These are phyloP conservation scores for Alternaria gansuensis DNA, from an alignment of 2,329 filamentous ascomycete species.

Conservation along the genomic window DNA sequence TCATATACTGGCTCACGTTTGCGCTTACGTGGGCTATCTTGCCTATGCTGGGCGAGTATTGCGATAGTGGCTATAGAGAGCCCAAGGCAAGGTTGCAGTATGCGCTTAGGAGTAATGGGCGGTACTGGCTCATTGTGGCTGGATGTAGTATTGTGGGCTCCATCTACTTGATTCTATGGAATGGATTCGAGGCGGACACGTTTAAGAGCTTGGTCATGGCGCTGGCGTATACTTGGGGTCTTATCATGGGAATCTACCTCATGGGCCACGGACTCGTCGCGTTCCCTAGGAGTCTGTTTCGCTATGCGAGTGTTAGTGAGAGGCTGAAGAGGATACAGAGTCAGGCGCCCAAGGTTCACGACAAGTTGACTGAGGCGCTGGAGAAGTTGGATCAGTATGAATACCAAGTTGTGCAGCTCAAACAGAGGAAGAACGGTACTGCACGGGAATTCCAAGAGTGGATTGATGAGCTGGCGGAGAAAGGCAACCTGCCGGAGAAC, in stretches of 20 bases:
- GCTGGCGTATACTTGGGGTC: constrained; percentile 90
- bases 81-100: constrained; percentile 82
- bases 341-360: constrained; percentile 82
- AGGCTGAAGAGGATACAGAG: constrained; percentile 78
- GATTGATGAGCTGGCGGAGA: constrained; percentile 92
- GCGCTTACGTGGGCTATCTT: constrained; percentile 93
- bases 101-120: constrained; percentile 84
- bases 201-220: constrained; percentile 92
- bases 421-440: constrained; percentile 80
- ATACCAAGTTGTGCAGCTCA: constrained; percentile 78
- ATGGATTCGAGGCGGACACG: constrained; percentile 74
- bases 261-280: constrained; percentile 98
- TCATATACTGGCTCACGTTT: constrained; percentile 98
- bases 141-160: constrained; percentile 74
- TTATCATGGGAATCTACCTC: constrained; percentile 90
- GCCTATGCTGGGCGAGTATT: constrained; percentile 91
- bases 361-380: constrained; percentile 86
- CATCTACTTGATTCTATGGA: constrained; percentile 82
- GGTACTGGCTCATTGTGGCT: constrained; percentile 85
- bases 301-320: constrained; percentile 78
- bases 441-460: constrained; percentile 83
- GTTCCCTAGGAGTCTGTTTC: constrained; percentile 82
- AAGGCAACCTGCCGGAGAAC: constrained; percentile 72
- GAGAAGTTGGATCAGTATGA: constrained; percentile 83
- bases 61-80: constrained; percentile 91